A percentile compares a stretch with the other conserved stretches of the same genome.
Conservation (phyloP, 208 protist species). For the Novymonas esmeraldas region DNA sequence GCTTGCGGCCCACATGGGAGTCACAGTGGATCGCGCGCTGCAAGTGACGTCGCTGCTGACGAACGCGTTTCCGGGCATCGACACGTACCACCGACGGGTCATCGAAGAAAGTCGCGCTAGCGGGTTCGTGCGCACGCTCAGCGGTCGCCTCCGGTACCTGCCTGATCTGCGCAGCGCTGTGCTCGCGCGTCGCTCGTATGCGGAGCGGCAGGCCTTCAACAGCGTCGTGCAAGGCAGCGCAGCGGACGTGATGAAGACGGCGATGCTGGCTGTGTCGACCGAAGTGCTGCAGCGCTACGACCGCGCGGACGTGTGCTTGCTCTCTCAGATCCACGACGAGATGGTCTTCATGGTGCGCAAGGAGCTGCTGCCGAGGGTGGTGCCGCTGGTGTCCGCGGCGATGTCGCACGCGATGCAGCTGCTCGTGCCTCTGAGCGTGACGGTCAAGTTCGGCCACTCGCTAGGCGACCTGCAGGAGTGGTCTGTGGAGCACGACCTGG, state of each 20-base stretch:
- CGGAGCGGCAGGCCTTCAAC: conserved; percentile 92
- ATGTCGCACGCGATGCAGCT: conserved; percentile 70
- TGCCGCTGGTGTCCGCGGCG: conserved; percentile 46
- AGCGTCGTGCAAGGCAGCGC: conserved; percentile 89
- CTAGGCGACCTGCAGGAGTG: conserved; percentile 76
- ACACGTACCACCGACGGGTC: conserved; percentile 62
- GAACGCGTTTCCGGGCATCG: conserved; percentile 65
- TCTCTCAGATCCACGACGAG: conserved; percentile 87
- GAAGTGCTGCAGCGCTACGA: conserved; percentile 63
- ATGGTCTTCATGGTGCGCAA: conserved; percentile 72
- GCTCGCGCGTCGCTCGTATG: conserved; percentile 65
- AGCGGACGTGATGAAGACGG: conserved; percentile 90
- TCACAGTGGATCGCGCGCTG: conserved; percentile 65
- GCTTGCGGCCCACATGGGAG: conserved; percentile 70
- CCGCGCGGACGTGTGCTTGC: conserved; percentile 48
- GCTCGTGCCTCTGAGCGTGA: conserved; percentile 62
- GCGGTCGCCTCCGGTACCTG: conserved; percentile 70
- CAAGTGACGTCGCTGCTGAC: conserved; percentile 60
- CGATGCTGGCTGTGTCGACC: conserved; percentile 79
- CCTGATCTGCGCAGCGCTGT: conserved; percentile 71
- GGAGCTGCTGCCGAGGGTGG: conserved; percentile 38
- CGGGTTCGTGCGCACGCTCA: conserved; percentile 85
- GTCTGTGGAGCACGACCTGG: conserved; percentile 80
- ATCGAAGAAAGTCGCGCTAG: conserved; percentile 66
- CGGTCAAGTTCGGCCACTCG: conserved; percentile 68